Conservation (phyloP, 2,329 filamentous ascomycete species). For the Venturia asperata region DNA sequence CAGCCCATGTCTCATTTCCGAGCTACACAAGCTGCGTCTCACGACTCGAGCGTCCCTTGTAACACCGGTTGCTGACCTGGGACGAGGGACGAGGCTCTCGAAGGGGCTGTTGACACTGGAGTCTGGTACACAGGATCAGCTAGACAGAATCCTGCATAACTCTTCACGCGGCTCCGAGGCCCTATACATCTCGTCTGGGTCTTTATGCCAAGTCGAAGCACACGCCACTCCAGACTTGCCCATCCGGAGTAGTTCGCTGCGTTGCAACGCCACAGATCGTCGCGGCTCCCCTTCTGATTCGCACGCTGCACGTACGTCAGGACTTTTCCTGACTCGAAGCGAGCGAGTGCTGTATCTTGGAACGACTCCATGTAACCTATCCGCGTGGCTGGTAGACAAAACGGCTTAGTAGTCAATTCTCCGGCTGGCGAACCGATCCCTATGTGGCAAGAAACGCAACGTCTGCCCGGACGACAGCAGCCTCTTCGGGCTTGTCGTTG, state of each 20-base stretch:
- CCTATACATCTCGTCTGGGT: background rate
- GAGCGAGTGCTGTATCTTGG: background rate
- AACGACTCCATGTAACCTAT: background rate
- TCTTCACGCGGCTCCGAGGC: background rate
- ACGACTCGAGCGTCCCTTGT: background rate
- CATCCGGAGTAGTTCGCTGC: background rate
- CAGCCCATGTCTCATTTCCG: slow-evolving; percentile 4
- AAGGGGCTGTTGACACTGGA: background rate
- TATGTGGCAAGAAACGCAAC: background rate
- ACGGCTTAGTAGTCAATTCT: too few species aligned
- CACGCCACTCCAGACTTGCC: background rate
- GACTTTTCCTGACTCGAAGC: background rate
- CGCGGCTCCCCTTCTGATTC: background rate
- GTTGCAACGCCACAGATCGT: background rate
- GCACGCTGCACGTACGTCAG: background rate
- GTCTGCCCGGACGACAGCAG: background rate
- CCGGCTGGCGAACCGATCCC: background rate
- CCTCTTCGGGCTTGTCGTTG: background rate
- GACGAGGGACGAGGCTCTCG: background rate
- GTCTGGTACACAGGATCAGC: background rate
- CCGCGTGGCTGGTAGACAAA: slow-evolving; percentile 6
- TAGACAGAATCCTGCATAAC: background rate
- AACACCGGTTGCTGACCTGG: background rate
- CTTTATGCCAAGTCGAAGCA: background rate
- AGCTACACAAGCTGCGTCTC: background rate